A percentile compares a stretch with the other conserved stretches of the same genome.
Conservation (phyloP, 2,329 filamentous ascomycete genomes). For the Colletotrichum sp. region DNA sequence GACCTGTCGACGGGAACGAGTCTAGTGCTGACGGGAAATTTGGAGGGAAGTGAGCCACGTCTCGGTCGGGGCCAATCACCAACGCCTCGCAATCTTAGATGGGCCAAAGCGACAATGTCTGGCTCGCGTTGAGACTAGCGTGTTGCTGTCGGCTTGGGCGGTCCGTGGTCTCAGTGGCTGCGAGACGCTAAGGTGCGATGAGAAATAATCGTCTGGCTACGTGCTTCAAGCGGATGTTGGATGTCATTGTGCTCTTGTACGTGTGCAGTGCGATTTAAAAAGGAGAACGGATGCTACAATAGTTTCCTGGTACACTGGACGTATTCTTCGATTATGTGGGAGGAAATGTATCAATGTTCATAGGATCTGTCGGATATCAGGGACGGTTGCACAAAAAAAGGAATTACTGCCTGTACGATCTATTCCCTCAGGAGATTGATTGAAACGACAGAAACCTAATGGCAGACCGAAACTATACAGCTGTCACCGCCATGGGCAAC, state of each 20-base stretch:
- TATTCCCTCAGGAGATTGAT: not conserved
- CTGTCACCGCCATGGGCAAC: not conserved
- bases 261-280: not conserved
- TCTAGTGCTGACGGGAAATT: conserved; percentile 1
- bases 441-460: not conserved
- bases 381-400: not conserved
- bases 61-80: not conserved
- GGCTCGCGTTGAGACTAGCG: not conserved
- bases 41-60: not conserved
- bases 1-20: not conserved
- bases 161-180: not conserved
- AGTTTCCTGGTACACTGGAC: not conserved
- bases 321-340: accelerated
- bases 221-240: not conserved
- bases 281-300: not conserved
- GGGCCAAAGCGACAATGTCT: not conserved
- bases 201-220: not conserved
- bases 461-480: accelerated
- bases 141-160: not conserved
- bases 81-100: not conserved
- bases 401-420: not conserved
- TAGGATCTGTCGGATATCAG: not conserved
- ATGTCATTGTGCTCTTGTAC: not conserved
- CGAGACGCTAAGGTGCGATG: not conserved
- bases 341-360: not conserved